These are phyloP conservation scores for Penicillium desertorum DNA, from an alignment of 495 filamentous ascomycete genomes.

Conservation along the genomic window DNA sequence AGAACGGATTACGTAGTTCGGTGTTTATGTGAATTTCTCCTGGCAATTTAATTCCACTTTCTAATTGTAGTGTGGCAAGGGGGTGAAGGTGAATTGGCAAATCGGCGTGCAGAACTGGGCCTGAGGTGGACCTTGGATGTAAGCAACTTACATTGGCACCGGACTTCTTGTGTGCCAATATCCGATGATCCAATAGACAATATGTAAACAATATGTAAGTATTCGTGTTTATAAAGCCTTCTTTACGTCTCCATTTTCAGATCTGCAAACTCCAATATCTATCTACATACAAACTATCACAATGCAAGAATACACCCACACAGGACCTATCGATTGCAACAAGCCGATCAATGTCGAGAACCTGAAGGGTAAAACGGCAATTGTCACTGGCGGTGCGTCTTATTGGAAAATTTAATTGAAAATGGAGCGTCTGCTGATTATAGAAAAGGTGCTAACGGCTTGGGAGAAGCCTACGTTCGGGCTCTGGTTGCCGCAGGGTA, in stretches of 20 bases:
- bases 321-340: conserved; percentile 2
- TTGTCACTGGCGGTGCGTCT: conserved; percentile 14
- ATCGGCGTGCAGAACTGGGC: no score
- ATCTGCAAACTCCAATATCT: not conserved
- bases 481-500: conserved; percentile 24
- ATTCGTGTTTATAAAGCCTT: no score
- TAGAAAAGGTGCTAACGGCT: conserved; percentile 22
- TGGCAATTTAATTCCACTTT: no score
- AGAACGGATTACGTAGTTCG: no score
- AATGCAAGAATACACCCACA: not conserved
- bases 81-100: no score
- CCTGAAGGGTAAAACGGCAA: conserved; percentile 12
- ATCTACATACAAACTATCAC: not conserved
- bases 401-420: no score
- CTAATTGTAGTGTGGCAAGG: no score
- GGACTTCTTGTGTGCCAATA: not conserved
- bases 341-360: not conserved
- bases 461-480: conserved; percentile 28
- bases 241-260: no score
- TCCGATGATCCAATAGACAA: not conserved
- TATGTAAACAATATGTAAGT: not conserved
- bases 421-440: not conserved
- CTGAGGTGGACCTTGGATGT: not conserved
- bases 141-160: not conserved
- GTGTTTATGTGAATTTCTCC: no score